A percentile compares a stretch with the other conserved stretches of the same genome.
Evolutionary conservation across 2,329 filamentous ascomycete species (phyloP).

Genomic region (Epichloe gansuensis): DNA sequence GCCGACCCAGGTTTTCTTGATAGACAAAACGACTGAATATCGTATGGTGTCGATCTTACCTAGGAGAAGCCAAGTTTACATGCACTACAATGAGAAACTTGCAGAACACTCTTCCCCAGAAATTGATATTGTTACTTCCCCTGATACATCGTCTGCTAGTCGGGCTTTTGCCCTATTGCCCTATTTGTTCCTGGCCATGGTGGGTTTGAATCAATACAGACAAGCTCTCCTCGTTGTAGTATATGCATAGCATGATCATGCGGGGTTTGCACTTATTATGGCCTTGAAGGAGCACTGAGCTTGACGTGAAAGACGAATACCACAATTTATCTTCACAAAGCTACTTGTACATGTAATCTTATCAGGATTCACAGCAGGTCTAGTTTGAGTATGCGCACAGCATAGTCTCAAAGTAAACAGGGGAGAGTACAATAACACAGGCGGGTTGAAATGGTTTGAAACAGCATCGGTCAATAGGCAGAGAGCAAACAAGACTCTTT

Average conservation of each 20-base stretch:
- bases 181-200: too few species aligned
- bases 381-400: not conserved
- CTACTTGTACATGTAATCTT: not conserved
- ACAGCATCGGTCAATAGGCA: not conserved
- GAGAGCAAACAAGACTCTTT: not conserved
- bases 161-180: too few species aligned
- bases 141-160: too few species aligned
- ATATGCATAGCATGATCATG: too few species aligned
- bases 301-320: not conserved
- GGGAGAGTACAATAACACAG: not conserved
- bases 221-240: too few species aligned
- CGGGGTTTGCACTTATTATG: too few species aligned
- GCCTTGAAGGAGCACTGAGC: too few species aligned
- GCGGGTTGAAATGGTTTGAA: not conserved
- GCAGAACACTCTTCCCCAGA: too few species aligned
- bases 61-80: not conserved
- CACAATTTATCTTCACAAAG: not conserved
- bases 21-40: constrained; percentile 27
- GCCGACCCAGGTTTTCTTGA: constrained; percentile 83
- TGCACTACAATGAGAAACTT: too few species aligned
- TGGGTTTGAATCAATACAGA: too few species aligned
- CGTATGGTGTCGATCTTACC: not conserved
- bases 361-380: too few species aligned
- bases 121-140: too few species aligned
- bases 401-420: not conserved